A percentile compares a stretch with the other conserved stretches of the same genome.
Evolutionary conservation across 176 grass and related monocot species (phyloP).

Genomic region (Urochloa ruziziensis): DNA sequence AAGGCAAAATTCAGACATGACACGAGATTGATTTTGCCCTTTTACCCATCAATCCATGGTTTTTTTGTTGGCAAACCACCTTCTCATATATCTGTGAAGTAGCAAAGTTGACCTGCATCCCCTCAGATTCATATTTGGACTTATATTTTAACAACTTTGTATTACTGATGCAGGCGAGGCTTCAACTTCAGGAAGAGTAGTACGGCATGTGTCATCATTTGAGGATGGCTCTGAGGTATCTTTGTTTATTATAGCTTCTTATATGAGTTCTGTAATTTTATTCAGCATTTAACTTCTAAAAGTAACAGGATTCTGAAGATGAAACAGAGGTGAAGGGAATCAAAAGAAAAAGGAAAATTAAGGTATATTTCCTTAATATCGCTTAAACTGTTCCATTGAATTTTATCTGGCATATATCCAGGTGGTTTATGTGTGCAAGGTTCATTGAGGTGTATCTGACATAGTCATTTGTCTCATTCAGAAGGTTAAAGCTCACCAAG

Average conservation of each 20-base stretch:
- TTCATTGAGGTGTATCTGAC: constrained; percentile 13
- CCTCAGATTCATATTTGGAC: neutral
- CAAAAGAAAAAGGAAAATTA: constrained; percentile 55
- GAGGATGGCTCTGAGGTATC: constrained; percentile 67
- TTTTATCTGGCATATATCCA: neutral
- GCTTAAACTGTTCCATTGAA: neutral
- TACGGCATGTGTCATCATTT: constrained; percentile 81
- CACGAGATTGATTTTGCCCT: neutral
- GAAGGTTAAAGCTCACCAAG: constrained; percentile 42
- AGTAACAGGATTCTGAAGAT: constrained; percentile 45
- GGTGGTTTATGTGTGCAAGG: neutral
- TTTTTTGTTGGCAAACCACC: too few species aligned
- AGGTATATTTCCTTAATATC: neutral
- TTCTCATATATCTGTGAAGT: neutral
- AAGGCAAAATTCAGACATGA: neutral
- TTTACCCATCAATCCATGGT: neutral
- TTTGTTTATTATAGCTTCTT: neutral
- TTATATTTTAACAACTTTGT: constrained; percentile 3
- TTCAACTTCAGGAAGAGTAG: constrained; percentile 60
- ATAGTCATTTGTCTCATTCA: constrained; percentile 32
- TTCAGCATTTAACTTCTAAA: neutral
- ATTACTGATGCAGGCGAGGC: constrained; percentile 40
- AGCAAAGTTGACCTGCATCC: neutral
- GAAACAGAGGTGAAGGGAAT: constrained; percentile 31
- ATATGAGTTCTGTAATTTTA: neutral